A percentile compares a stretch with the other conserved stretches of the same genome.
Evolutionary conservation across 768 basidiomycete species (phyloP).

Genomic region (Hirschioporus abietinus): DNA sequence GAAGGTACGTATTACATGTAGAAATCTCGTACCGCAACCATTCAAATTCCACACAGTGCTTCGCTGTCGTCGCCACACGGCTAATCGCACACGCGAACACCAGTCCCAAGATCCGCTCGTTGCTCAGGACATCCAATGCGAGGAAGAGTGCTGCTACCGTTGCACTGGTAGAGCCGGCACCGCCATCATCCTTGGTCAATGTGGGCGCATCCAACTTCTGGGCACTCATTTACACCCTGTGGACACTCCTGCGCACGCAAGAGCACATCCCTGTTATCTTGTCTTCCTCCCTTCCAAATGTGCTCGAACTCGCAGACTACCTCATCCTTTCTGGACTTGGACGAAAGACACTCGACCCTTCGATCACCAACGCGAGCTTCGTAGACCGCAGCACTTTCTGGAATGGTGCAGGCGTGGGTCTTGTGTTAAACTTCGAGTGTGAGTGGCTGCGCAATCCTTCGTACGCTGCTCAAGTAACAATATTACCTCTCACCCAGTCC

Average conservation of each 20-base stretch:
- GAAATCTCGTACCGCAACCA: conserved; percentile 49
- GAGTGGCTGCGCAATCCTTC: conserved; percentile 30
- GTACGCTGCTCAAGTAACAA: conserved; percentile 16
- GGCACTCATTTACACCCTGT: conserved; percentile 37
- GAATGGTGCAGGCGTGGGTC: conserved; percentile 41
- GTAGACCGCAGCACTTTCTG: conserved; percentile 41
- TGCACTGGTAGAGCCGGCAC: conserved; percentile 72
- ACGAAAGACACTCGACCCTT: conserved; percentile 14
- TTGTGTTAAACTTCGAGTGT: conserved; percentile 15
- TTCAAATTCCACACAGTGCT: conserved; percentile 55
- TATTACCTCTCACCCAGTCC: conserved; percentile 32
- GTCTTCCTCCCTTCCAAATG: conserved; percentile 19
- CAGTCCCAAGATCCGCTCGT: conserved; percentile 62
- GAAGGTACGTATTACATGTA: conserved; percentile 70
- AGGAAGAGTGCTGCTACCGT: conserved; percentile 77
- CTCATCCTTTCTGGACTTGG: conserved; percentile 34
- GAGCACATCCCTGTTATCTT: conserved; percentile 38
- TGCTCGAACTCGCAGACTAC: conserved; percentile 29
- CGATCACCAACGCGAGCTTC: conserved; percentile 23
- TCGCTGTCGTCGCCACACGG: conserved; percentile 62
- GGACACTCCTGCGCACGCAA: conserved; percentile 31
- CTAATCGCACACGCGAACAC: conserved; percentile 68
- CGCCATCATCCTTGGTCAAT: conserved; percentile 70
- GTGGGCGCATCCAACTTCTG: conserved; percentile 52
- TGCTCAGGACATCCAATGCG: conserved; percentile 67